These are phyloP conservation scores for Boletellus sp. DNA, from an alignment of 1,284 basidiomycete species.

Conservation along the genomic window DNA sequence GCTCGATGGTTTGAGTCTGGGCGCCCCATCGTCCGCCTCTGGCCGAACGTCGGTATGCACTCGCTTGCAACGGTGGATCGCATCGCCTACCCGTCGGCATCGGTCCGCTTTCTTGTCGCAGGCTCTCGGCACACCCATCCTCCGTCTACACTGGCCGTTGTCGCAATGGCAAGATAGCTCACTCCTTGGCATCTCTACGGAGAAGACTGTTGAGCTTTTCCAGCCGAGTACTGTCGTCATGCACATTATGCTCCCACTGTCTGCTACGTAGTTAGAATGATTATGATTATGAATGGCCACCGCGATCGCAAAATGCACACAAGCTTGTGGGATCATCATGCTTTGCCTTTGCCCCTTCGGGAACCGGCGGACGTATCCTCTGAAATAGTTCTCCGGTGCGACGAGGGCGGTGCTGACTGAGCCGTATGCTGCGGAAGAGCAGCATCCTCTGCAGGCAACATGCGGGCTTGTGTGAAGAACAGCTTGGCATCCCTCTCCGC, in stretches of 20 bases:
- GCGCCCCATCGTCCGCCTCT: too few relatives aligned
- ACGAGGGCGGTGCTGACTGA: slow-evolving; percentile 31
- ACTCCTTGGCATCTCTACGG: slow-evolving; percentile 3
- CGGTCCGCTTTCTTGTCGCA: slow-evolving; percentile 16
- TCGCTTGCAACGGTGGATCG: slow-evolving; percentile 7
- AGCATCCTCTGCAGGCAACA: slow-evolving; percentile 40
- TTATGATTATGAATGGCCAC: slow-evolving; percentile 13
- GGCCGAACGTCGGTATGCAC: slow-evolving; percentile 13
- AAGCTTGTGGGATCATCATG: slow-evolving; percentile 12
- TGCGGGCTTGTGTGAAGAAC: slow-evolving; percentile 92
- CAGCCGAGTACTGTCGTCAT: slow-evolving; percentile 15
- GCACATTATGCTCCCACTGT: slow-evolving; percentile 23
- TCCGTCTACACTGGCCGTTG: slow-evolving; percentile 1
- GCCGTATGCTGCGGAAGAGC: slow-evolving; percentile 24
- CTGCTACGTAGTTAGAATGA: slow-evolving; percentile 13
- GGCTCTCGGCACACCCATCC: slow-evolving; percentile 9
- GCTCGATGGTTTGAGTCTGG: slow-evolving; percentile 11
- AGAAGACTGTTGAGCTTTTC: slow-evolving; percentile 1
- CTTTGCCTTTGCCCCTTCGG: slow-evolving; percentile 19
- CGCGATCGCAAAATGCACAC: too few relatives aligned
- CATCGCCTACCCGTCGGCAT: slow-evolving; percentile 1
- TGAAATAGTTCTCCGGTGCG: slow-evolving; percentile 31
- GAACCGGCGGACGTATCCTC: slow-evolving; percentile 20
- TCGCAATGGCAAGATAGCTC: slow-evolving; percentile 6
- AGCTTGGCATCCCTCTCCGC: slow-evolving; percentile 75